Conservation (phyloP, 2,329 filamentous ascomycete species). For the Aspergillus sp. region DNA sequence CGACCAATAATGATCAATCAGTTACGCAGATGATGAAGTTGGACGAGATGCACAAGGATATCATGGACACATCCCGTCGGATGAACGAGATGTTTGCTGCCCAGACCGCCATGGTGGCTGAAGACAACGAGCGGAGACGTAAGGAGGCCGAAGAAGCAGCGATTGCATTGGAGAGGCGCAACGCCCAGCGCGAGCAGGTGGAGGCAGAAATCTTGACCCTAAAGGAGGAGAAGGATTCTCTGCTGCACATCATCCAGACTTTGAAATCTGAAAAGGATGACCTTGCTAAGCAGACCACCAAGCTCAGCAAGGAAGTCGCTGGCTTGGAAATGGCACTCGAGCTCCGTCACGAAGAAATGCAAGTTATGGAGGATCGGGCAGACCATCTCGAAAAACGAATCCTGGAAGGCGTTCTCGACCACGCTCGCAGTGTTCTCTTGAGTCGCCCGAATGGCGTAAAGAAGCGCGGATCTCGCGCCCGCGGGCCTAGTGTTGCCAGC, state of each 20-base stretch:
- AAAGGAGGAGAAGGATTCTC: slow-evolving; percentile 63
- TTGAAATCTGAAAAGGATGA: slow-evolving; percentile 61
- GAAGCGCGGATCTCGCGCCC: slow-evolving; percentile 48
- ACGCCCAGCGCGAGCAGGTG: slow-evolving; percentile 65
- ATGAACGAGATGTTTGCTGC: slow-evolving; percentile 68
- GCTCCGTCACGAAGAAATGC: slow-evolving; percentile 86
- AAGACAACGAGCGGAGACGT: slow-evolving; percentile 77
- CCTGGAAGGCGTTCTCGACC: slow-evolving; percentile 92
- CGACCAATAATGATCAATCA: slow-evolving; percentile 66
- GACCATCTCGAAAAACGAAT: slow-evolving; percentile 89
- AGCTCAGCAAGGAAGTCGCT: slow-evolving; percentile 81
- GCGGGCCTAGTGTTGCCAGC: slow-evolving; percentile 38
- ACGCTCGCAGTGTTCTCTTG: slow-evolving; percentile 80
- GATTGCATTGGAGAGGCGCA: slow-evolving; percentile 75
- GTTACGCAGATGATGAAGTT: slow-evolving; percentile 77
- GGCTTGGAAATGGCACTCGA: slow-evolving; percentile 87
- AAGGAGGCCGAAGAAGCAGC: slow-evolving; percentile 78
- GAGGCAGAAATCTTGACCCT: slow-evolving; percentile 55
- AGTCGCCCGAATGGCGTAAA: slow-evolving; percentile 66
- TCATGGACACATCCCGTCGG: slow-evolving; percentile 79
- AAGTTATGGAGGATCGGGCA: slow-evolving; percentile 85
- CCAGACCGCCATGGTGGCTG: slow-evolving; percentile 56
- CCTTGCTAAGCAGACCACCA: slow-evolving; percentile 74
- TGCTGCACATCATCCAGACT: slow-evolving; percentile 57
- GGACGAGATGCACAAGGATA: slow-evolving; percentile 85